These are phyloP conservation scores for Andrographis paniculata DNA, from an alignment of 305 asterid genomes.

Conservation along the genomic window DNA sequence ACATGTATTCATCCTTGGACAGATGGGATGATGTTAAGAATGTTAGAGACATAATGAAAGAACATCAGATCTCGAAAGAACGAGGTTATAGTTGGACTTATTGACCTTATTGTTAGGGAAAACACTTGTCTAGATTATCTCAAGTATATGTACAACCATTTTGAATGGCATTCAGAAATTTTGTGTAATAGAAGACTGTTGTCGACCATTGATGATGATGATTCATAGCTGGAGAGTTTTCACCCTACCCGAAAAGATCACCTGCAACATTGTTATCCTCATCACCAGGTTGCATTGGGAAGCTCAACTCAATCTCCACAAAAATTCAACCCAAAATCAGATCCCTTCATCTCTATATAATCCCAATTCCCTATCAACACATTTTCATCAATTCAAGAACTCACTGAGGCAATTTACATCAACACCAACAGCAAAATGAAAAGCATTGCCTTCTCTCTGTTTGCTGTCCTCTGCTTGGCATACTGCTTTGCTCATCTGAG, in stretches of 20 bases:
- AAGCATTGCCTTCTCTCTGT: background rate
- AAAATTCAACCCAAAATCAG: conserved; percentile 2
- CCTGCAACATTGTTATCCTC: conserved; percentile 8
- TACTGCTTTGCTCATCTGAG: background rate
- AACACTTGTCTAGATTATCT: background rate
- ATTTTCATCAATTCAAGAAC: background rate
- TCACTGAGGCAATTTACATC: background rate
- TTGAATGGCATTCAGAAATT: background rate
- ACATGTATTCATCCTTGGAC: conserved; percentile 63
- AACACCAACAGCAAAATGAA: background rate
- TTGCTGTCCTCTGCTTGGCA: background rate
- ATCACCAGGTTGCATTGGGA: conserved; percentile 1
- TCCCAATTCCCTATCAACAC: background rate
- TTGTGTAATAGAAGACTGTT: background rate
- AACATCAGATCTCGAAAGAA: conserved; percentile 39
- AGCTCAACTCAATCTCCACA: conserved; percentile 5
- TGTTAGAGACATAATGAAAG: conserved; percentile 42
- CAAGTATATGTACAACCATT: background rate
- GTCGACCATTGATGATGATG: background rate
- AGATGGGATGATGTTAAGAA: conserved; percentile 73
- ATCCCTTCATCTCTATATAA: background rate
- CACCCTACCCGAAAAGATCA: conserved; percentile 4
- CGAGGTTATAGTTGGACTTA: conserved; percentile 70
- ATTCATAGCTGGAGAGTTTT: background rate
- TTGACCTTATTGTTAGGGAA: background rate